Evolutionary conservation across 306 rosid species (phyloP).

Genomic region (Calophaca sinica): DNA sequence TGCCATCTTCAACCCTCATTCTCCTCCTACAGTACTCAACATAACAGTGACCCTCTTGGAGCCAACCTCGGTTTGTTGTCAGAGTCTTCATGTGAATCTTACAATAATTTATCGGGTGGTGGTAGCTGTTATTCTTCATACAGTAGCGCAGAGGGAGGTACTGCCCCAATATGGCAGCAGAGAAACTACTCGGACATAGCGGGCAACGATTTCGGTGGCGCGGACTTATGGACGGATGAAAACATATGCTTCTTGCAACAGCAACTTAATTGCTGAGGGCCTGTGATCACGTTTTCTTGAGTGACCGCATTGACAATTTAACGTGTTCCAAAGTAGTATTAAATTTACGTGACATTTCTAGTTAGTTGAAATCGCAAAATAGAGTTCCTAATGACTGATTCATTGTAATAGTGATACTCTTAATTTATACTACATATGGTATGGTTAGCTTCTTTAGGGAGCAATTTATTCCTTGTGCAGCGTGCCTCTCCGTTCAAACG

Average conservation of each 20-base stretch:
- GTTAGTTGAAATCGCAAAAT: neutral
- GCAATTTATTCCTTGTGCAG: too few relatives aligned
- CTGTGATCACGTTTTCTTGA: neutral
- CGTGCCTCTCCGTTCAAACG: too few relatives aligned
- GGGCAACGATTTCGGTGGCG: slow-evolving; percentile 46
- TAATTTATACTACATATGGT: too few relatives aligned
- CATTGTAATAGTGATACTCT: neutral
- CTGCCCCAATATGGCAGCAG: neutral
- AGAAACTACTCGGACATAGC: slow-evolving; percentile 21
- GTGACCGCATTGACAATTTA: neutral
- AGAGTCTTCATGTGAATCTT: neutral
- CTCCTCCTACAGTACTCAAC: neutral
- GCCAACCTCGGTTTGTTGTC: too few relatives aligned
- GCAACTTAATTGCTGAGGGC: neutral
- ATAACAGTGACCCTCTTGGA: too few relatives aligned
- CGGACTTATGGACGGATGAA: slow-evolving; percentile 71
- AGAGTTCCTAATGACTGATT: neutral
- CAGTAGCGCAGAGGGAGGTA: slow-evolving; percentile 23
- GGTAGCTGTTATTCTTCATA: neutral
- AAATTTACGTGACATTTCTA: neutral
- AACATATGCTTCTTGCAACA: slow-evolving; percentile 64
- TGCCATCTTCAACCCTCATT: slow-evolving; percentile 31
- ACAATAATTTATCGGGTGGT: neutral
- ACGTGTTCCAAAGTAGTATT: neutral
- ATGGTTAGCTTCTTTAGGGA: too few relatives aligned